phyloP scores from a whole-genome alignment of 768 basidiomycete genomes.

The Chlorophyllum brunneum region DNA sequence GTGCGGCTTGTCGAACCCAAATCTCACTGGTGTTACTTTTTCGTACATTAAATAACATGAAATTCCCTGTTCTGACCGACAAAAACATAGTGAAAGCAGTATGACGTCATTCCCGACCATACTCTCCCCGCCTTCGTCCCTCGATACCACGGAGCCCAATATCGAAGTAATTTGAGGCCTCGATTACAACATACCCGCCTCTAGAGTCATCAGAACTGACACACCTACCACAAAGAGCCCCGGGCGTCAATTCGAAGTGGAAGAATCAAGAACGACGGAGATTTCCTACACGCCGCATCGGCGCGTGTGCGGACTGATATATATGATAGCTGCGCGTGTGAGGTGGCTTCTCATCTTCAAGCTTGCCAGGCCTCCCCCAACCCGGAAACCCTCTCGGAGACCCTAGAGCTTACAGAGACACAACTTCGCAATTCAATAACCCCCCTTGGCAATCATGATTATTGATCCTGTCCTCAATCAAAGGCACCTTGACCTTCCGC shows the following conservation, averaged over 20 bases:
- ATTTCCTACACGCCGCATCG: neutral
- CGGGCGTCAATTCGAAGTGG: conserved; percentile 11
- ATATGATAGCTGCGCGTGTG: neutral
- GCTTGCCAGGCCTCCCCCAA: neutral
- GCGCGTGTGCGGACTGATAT: neutral
- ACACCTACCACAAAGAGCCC: neutral
- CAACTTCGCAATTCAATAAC: too few species aligned
- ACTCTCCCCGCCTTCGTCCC: neutral
- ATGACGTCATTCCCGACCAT: too few species aligned
- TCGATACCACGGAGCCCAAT: neutral
- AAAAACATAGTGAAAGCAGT: too few species aligned
- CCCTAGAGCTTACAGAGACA: too few species aligned
- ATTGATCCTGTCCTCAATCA: too few species aligned
- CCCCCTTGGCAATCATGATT: too few species aligned
- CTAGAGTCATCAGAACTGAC: neutral
- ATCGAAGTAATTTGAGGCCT: neutral
- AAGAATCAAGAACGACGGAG: conserved; percentile 1
- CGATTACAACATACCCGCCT: conserved; percentile 6
- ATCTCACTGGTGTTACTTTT: too few species aligned
- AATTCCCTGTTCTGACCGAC: too few species aligned
- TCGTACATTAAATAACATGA: too few species aligned
- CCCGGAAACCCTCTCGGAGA: too few species aligned
- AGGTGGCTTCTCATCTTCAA: neutral
- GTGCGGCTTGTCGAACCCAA: too few species aligned
- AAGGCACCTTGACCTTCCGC: too few species aligned